Conservation (phyloP, 352 stramenopile genomes). For the Globisporangium spinosum region DNA sequence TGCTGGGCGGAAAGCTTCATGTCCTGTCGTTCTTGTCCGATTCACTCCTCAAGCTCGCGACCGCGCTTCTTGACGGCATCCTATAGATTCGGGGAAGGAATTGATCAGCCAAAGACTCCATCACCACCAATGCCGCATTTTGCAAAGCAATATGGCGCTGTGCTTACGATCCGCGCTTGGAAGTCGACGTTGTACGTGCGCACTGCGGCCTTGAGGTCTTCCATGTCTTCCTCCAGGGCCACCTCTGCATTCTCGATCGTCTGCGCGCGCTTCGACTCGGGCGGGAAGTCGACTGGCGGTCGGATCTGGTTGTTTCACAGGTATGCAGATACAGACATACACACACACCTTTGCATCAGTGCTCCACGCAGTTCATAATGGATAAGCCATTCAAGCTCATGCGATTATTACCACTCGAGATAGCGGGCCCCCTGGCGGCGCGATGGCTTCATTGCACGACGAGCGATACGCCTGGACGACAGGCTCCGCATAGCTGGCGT, state of each 20-base stretch:
- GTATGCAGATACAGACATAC: not conserved
- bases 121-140: not conserved
- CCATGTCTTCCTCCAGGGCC: constrained; percentile 76
- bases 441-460: constrained; percentile 56
- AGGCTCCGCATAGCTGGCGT: not conserved
- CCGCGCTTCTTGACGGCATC: constrained; percentile 69
- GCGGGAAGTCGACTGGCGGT: constrained; percentile 52
- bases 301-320: constrained; percentile 33
- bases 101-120: not conserved
- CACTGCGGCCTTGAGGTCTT: constrained; percentile 73
- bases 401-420: constrained; percentile 29
- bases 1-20: constrained; percentile 62
- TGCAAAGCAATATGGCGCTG: not conserved
- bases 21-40: constrained; percentile 48
- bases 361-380: not conserved
- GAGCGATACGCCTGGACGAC: constrained; percentile 40
- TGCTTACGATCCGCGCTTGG: constrained; percentile 67
- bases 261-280: constrained; percentile 72
- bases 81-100: constrained; percentile 20
- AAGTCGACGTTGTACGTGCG: constrained; percentile 85
- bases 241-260: constrained; percentile 71
- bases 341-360: not conserved
- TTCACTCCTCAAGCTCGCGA: constrained; percentile 41
- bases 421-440: constrained; percentile 33
- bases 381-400: not conserved